Percentiles rank a stretch among this genome's conserved stretches.
Evolutionary conservation across 2,329 filamentous ascomycete genomes (phyloP).

Genomic region (Ophiostoma novo-ulmi): DNA sequence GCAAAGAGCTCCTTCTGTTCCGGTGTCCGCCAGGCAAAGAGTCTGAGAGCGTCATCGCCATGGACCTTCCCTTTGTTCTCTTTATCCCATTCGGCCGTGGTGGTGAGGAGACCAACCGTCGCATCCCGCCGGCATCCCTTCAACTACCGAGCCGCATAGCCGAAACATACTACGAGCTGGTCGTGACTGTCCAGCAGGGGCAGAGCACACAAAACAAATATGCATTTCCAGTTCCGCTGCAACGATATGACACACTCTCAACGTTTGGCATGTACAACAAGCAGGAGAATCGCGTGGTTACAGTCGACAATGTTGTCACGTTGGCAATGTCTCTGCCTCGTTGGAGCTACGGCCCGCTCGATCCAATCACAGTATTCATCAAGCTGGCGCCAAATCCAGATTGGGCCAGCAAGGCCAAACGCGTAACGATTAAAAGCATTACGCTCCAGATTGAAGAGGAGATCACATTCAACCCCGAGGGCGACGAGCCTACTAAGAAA

Average conservation of each 20-base stretch:
- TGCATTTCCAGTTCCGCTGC: constrained; percentile 81
- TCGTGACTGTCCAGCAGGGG: constrained; percentile 92
- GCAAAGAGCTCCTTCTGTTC: constrained; percentile 90
- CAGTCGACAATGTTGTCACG: constrained; percentile 85
- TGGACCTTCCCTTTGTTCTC: constrained; percentile 95
- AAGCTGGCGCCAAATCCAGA: constrained; percentile 88
- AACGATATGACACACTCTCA: constrained; percentile 91
- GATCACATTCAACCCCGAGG: constrained; percentile 97
- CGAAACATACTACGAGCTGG: constrained; percentile 94
- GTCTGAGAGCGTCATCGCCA: constrained; percentile 81
- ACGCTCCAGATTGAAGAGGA: constrained; percentile 94
- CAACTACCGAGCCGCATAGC: constrained; percentile 89
- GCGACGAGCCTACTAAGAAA: constrained; percentile 88
- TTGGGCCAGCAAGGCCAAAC: constrained; percentile 83
- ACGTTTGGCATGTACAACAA: constrained; percentile 99
- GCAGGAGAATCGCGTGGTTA: constrained; percentile 79
- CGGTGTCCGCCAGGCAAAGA: constrained; percentile 79
- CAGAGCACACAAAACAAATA: constrained; percentile 84
- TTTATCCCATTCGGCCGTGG: constrained; percentile 94
- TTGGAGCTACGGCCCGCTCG: constrained; percentile 93
- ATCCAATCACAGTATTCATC: constrained; percentile 94
- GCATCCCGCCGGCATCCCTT: constrained; percentile 87
- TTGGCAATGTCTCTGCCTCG: constrained; percentile 86
- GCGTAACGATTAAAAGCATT: constrained; percentile 90
- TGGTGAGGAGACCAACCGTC: constrained; percentile 80